Conservation (phyloP, 441 rosid genomes). For the Croton laevigatus region DNA sequence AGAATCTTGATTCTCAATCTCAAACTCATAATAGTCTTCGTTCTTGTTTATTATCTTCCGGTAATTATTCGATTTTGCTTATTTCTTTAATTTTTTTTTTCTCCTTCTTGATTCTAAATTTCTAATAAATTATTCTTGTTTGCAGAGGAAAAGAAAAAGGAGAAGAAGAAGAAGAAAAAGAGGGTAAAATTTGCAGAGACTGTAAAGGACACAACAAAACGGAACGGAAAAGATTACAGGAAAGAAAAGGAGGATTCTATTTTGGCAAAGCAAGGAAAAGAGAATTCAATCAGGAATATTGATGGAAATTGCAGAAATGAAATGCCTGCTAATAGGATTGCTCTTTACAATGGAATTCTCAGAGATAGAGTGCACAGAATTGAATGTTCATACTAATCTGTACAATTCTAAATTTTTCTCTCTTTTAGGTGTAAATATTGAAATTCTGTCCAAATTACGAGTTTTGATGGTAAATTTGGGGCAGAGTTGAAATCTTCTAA, state of each 20-base stretch:
- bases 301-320: slow-evolving; percentile 41
- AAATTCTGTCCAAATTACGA: slow-evolving; percentile 2
- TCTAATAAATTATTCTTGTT: not conserved
- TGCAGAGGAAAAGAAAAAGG: slow-evolving; percentile 41
- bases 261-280: slow-evolving; percentile 7
- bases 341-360: slow-evolving; percentile 70
- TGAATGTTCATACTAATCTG: slow-evolving; percentile 38
- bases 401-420: not conserved
- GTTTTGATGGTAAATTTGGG: not conserved
- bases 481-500: not conserved
- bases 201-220: slow-evolving; percentile 60
- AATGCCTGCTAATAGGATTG: slow-evolving; percentile 56
- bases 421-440: not conserved
- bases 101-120: not conserved
- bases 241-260: slow-evolving; percentile 16
- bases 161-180: slow-evolving; percentile 41
- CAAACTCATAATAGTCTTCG: slow-evolving; percentile 38
- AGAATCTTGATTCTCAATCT: slow-evolving; percentile 19
- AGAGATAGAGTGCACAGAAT: slow-evolving; percentile 54
- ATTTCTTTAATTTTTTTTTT: not conserved
- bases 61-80: slow-evolving; percentile 26
- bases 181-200: slow-evolving; percentile 65
- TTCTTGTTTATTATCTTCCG: slow-evolving; percentile 57
- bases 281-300: slow-evolving; percentile 9
- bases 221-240: slow-evolving; percentile 59